Conservation (phyloP, 2,329 filamentous ascomycete genomes). For the Aspergillus calidoustus region DNA sequence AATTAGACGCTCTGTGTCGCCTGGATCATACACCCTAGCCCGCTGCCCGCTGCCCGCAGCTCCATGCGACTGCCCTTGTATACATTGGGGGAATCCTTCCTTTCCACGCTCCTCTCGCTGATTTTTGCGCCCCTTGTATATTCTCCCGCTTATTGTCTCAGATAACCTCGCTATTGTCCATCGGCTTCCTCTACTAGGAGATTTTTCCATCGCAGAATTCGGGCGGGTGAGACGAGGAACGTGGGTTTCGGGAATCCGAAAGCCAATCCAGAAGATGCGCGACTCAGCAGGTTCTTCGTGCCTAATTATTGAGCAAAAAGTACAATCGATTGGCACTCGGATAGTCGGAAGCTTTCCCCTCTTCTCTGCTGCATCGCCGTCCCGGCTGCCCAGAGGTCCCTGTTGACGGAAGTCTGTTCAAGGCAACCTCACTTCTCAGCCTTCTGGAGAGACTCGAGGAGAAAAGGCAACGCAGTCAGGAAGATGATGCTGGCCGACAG, state of each 20-base stretch:
- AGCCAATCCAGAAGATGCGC: background rate
- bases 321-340: background rate
- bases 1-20: background rate
- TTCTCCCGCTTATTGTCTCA: background rate
- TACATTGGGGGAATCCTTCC: constrained; percentile 8
- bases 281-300: background rate
- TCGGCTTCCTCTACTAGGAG: background rate
- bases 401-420: background rate
- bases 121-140: background rate
- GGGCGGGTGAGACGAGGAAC: constrained; percentile 6
- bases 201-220: constrained; percentile 5
- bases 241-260: constrained; percentile 15
- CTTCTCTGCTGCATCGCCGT: constrained; percentile 2
- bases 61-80: constrained; percentile 1
- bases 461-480: constrained; percentile 1
- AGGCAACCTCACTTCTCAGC: constrained; percentile 19
- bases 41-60: background rate
- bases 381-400: constrained; percentile 1
- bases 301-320: constrained; percentile 15
- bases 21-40: background rate
- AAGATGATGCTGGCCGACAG: background rate
- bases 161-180: background rate
- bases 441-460: background rate
- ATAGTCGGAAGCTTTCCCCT: background rate
- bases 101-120: background rate